These are phyloP conservation scores for Lepidium africanum DNA, from an alignment of 345 rosid genomes.

Conservation along the genomic window DNA sequence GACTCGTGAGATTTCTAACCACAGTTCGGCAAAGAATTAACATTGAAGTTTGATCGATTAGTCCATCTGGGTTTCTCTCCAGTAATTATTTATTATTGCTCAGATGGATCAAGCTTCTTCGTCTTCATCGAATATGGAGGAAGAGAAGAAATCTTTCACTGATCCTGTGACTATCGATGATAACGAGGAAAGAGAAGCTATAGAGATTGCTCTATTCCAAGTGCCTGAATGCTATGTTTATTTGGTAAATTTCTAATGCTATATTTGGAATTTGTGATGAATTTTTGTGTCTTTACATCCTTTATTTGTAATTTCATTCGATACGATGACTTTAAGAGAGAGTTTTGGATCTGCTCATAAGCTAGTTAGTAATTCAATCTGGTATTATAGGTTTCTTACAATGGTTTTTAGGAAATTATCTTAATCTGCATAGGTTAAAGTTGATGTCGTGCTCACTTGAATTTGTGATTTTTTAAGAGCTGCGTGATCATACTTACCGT, in stretches of 20 bases:
- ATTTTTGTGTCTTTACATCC: not conserved
- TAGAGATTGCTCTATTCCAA: slow-evolving; percentile 77
- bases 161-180: slow-evolving; percentile 29
- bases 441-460: not conserved
- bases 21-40: not conserved
- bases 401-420: not conserved
- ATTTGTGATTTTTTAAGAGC: not conserved
- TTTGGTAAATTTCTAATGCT: slow-evolving; percentile 39
- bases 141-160: slow-evolving; percentile 25
- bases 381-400: not conserved
- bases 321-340: not conserved
- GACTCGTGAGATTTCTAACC: slow-evolving; percentile 10
- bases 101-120: slow-evolving; percentile 29
- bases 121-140: slow-evolving; percentile 28
- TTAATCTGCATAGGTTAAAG: not conserved
- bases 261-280: not conserved
- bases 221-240: slow-evolving; percentile 93
- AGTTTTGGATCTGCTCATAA: slow-evolving; percentile 13
- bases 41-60: not conserved
- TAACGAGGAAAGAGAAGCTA: slow-evolving; percentile 47
- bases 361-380: not conserved
- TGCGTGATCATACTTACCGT: too few species aligned
- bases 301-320: not conserved
- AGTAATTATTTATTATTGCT: not conserved
- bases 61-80: not conserved